Evolutionary conservation across 805 yeast species (phyloP).

Genomic region (Candida morakotiae): DNA sequence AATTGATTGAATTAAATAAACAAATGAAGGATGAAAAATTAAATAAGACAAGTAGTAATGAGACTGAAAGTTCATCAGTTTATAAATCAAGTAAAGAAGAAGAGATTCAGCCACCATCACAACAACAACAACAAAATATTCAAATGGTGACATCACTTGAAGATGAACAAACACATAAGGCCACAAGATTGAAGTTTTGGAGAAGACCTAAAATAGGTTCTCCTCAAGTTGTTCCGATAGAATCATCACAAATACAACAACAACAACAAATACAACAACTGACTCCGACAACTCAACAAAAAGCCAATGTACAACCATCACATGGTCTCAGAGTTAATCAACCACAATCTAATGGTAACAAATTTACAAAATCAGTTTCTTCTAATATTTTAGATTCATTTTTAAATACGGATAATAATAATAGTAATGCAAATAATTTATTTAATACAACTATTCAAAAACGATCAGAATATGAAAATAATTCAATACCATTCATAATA

Average conservation of each 20-base stretch:
- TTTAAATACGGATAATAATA: constrained; percentile 12
- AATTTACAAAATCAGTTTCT: constrained; percentile 42
- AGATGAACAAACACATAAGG: constrained; percentile 34
- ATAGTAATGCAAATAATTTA: no score
- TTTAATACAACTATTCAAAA: constrained; percentile 57
- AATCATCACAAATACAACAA: constrained; percentile 2
- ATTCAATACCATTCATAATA: constrained; percentile 65
- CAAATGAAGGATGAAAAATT: neutral
- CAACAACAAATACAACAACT: constrained; percentile 4
- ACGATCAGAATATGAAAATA: constrained; percentile 59
- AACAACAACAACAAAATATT: neutral
- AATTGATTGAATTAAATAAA: constrained; percentile 8
- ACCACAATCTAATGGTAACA: constrained; percentile 7
- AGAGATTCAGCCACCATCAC: neutral
- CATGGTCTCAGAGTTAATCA: constrained; percentile 7
- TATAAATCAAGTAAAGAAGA: constrained; percentile 1
- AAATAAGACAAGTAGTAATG: neutral
- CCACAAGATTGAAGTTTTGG: constrained; percentile 43
- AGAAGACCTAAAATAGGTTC: constrained; percentile 37
- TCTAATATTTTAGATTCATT: constrained; percentile 41
- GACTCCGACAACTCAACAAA: constrained; percentile 4
- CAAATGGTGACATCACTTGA: constrained; percentile 10
- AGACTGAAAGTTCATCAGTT: neutral
- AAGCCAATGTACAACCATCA: constrained; percentile 9
- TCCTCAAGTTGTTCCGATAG: constrained; percentile 10